Evolutionary conservation across 148 eudicot genomes (phyloP).

Genomic region (Spergularia marina): DNA sequence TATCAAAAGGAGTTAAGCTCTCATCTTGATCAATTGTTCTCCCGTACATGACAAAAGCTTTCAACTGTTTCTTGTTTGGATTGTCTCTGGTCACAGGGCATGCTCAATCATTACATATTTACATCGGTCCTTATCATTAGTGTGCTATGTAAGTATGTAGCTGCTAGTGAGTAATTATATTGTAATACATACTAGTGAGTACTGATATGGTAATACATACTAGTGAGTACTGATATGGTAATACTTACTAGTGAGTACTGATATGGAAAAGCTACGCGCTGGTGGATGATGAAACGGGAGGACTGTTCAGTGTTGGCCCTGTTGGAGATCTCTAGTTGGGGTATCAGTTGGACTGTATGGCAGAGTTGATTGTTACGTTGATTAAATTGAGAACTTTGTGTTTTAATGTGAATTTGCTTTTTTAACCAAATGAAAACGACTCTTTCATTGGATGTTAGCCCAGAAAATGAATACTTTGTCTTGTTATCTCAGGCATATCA

Average conservation of each 20-base stretch:
- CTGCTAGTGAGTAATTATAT: neutral
- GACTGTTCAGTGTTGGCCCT: too few species aligned
- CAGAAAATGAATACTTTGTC: constrained; percentile 24
- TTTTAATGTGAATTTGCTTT: neutral
- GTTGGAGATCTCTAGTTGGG: neutral
- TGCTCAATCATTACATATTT: neutral
- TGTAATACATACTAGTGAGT: neutral
- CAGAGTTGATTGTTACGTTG: neutral
- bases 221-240: too few species aligned
- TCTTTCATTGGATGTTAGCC: neutral
- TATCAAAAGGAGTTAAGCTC: constrained; percentile 5
- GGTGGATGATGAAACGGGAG: constrained; percentile 2
- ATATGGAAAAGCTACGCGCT: neutral
- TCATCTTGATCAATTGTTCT: constrained; percentile 1
- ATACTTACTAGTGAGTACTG: too few species aligned
- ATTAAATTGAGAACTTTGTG: neutral
- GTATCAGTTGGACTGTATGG: constrained; percentile 13
- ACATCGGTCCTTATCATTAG: neutral
- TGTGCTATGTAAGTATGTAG: too few species aligned
- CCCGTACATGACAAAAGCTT: neutral
- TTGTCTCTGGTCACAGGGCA: neutral
- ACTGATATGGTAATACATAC: too few species aligned
- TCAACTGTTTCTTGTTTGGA: neutral
- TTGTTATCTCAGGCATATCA: constrained; percentile 20
- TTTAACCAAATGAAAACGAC: neutral